Conservation (phyloP, 73 alveolate genomes). For the Stentor coeruleus region DNA sequence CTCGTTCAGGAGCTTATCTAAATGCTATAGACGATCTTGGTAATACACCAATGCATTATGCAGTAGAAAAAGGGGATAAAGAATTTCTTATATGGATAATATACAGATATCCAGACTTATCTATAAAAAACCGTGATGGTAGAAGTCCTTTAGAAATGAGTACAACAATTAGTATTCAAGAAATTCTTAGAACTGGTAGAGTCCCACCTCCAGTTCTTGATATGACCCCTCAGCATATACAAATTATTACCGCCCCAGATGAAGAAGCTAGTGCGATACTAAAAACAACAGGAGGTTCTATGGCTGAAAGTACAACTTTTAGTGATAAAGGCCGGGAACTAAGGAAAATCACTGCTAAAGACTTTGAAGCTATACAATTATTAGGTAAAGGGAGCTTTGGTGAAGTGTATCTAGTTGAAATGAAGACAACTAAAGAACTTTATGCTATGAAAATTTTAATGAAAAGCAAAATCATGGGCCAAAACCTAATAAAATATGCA, state of each 20-base stretch:
- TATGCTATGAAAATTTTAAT: slow-evolving; percentile 86
- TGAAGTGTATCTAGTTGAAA: slow-evolving; percentile 77
- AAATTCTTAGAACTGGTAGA: background rate
- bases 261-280: background rate
- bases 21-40: background rate
- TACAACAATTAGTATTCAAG: background rate
- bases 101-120: background rate
- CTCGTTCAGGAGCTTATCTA: background rate
- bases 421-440: slow-evolving; percentile 50
- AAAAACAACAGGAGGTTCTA: background rate
- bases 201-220: background rate
- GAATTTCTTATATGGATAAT: background rate
- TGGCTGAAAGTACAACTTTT: background rate
- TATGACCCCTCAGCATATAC: background rate
- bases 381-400: slow-evolving; percentile 94
- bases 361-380: slow-evolving; percentile 49
- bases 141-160: background rate
- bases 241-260: background rate
- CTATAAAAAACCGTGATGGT: background rate
- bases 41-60: background rate
- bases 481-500: slow-evolving; percentile 83
- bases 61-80: background rate
- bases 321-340: background rate
- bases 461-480: slow-evolving; percentile 41
- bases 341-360: slow-evolving; percentile 31